Evolutionary conservation across 2,329 filamentous ascomycete species (phyloP), one percentile per base, ranked within the genome.

Genomic region (Achaetomium macrosporum): DNA sequence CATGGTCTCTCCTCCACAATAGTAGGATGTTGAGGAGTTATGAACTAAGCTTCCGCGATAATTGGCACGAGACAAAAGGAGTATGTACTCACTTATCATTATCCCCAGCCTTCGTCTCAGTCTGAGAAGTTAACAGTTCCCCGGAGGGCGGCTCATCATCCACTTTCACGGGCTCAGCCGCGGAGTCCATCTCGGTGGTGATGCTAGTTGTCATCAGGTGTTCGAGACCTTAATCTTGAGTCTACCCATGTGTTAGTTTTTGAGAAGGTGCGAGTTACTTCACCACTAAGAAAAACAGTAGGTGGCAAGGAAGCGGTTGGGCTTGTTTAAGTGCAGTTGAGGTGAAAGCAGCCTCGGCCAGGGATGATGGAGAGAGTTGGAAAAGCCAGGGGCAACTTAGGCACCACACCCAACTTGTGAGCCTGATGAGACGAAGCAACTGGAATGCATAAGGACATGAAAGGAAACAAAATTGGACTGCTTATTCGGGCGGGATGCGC

Each of bases 51-150:
- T 25, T 25, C 25, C 7, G 36, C n/a, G n/a, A n/a, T 12, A 19
- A 35, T 17, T 5, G 7, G 10, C 5, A 10, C 10, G n/a, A 45
- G 4, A 16, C 25, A 15, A 19, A 41, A 12, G 29, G 6, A 19
- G n/a, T 6, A 8, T 37, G 8, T 7, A 56, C 56, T 56, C 40
- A 57, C 56, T 51, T 50, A 13, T 56, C 47, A 30, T 13, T 15
- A 8, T 46, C 47, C 37, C 54, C 56, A n/a, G 20, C 4, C 15
- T 51, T 57, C 12, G 47, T 37, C n/a, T 40, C 46, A 2, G 41
- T 29, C 2, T 13, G 44, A 33, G 47, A 36, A 17, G 53, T 42
- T 33, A 53, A 55, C 2, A 35, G 29, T 29, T 36, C 43, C 12
- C 19, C 17, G 11, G 42, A 44, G 19, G 42, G 16, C 33, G 36